Conservation (phyloP, 2,329 filamentous ascomycete species). For the Colletotrichum plurivorum region DNA sequence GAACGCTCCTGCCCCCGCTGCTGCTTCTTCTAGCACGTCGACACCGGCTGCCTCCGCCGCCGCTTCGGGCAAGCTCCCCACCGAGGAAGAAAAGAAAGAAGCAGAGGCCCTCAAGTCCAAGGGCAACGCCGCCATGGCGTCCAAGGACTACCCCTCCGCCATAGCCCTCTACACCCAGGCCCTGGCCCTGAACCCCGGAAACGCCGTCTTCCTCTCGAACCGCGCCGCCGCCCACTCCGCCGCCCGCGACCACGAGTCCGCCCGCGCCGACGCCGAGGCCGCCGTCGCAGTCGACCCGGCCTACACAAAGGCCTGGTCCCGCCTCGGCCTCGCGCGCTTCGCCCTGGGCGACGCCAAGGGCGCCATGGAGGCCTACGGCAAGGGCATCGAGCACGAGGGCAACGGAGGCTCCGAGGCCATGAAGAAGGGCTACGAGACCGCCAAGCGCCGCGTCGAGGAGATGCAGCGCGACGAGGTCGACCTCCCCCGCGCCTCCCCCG, state of each 20-base stretch:
- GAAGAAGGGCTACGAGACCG: conserved; percentile 97
- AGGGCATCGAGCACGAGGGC: conserved; percentile 94
- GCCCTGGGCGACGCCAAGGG: conserved; percentile 92
- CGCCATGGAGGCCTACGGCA: conserved; percentile 93
- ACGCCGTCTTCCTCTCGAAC: conserved; percentile 98
- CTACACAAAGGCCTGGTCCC: conserved; percentile 98
- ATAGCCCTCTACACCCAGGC: conserved; percentile 92
- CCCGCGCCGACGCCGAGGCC: conserved; percentile 89
- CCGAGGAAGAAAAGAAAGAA: conserved; percentile 78
- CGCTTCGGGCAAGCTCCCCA: conserved; percentile 51
- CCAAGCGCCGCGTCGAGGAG: conserved; percentile 88
- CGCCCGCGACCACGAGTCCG: conserved; percentile 85
- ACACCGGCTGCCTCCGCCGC: conserved; percentile 55
- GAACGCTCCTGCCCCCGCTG: neutral
- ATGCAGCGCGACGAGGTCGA: conserved; percentile 70
- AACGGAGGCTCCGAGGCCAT: conserved; percentile 96
- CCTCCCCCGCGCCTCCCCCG: conserved; percentile 54
- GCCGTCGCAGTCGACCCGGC: conserved; percentile 89
- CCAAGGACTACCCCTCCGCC: conserved; percentile 88
- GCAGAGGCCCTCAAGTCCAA: conserved; percentile 91
- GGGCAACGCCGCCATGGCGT: conserved; percentile 95
- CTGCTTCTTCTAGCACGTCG: conserved; percentile 45
- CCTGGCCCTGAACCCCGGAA: conserved; percentile 82
- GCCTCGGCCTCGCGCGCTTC: conserved; percentile 91
- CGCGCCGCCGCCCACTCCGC: conserved; percentile 94